Percentiles rank a stretch among this genome's conserved stretches.
These are phyloP conservation scores for Protomyces inundatus DNA, from an alignment of 1,139 yeast genomes.

Conservation along the genomic window DNA sequence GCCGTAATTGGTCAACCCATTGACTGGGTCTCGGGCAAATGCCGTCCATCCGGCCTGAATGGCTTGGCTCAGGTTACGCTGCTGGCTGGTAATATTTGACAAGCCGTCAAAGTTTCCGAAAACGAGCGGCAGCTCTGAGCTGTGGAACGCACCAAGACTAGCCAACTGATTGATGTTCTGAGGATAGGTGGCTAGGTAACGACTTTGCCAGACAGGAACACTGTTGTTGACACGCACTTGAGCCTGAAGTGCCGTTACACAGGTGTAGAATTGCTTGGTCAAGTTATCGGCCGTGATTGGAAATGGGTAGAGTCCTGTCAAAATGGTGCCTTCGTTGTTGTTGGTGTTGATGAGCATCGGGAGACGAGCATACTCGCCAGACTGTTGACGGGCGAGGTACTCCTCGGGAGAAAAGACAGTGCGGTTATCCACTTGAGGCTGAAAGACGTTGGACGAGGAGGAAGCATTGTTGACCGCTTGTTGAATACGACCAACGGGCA, in stretches of 20 bases:
- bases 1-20: constrained; percentile 10
- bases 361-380: constrained; percentile 9
- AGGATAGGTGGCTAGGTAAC: constrained; percentile 11
- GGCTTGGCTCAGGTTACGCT: constrained; percentile 1
- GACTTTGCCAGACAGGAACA: constrained; percentile 19
- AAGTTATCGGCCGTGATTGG: constrained; percentile 1
- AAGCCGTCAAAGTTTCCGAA: constrained; percentile 13
- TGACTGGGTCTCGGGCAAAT: constrained; percentile 12
- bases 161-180: constrained; percentile 4
- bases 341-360: constrained; percentile 17
- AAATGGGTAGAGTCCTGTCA: not conserved
- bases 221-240: constrained; percentile 2
- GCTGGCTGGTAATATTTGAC: not conserved
- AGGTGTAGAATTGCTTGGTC: constrained; percentile 13
- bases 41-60: constrained; percentile 24
- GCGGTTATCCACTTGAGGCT: constrained; percentile 6
- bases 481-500: constrained; percentile 1
- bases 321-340: constrained; percentile 16
- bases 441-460: not conserved
- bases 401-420: constrained; percentile 10
- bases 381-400: not conserved
- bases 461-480: constrained; percentile 9
- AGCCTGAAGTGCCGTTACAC: constrained; percentile 12
- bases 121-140: constrained; percentile 14
- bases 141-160: constrained; percentile 16